Conservation (phyloP, 441 rosid genomes). For the Omphalea diandra region DNA sequence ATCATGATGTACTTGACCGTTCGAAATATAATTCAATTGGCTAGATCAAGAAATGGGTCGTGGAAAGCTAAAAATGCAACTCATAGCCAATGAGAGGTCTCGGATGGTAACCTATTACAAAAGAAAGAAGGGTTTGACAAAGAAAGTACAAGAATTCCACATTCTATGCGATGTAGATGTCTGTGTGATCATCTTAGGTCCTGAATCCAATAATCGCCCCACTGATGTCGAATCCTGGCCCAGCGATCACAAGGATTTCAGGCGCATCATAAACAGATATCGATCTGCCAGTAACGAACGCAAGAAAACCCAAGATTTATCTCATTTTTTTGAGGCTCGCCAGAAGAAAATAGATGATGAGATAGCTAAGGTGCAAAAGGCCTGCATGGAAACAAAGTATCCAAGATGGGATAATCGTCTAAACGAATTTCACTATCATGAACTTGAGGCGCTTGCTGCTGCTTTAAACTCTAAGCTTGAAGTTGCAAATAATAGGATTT, state of each 20-base stretch:
- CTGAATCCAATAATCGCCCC: slow-evolving; percentile 4
- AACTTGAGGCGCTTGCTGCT: slow-evolving; percentile 5
- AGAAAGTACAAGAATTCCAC: slow-evolving; percentile 22
- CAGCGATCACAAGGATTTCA: background rate
- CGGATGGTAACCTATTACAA: slow-evolving; percentile 23
- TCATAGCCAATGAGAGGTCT: slow-evolving; percentile 23
- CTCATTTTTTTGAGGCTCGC: slow-evolving; percentile 15
- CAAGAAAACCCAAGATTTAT: slow-evolving; percentile 20
- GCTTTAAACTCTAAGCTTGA: slow-evolving; percentile 13
- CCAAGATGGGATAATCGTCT: slow-evolving; percentile 19
- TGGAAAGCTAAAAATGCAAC: slow-evolving; percentile 21
- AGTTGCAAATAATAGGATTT: slow-evolving; percentile 3
- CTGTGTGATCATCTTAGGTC: slow-evolving; percentile 22
- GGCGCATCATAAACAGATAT: slow-evolving; percentile 11
- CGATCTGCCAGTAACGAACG: background rate
- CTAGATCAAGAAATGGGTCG: slow-evolving; percentile 24
- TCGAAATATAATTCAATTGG: too few species aligned
- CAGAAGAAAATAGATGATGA: slow-evolving; percentile 22
- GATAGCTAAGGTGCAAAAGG: slow-evolving; percentile 8
- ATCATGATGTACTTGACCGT: too few species aligned
- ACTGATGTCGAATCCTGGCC: slow-evolving; percentile 21
- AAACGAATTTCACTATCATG: background rate
- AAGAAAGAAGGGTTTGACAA: slow-evolving; percentile 23
- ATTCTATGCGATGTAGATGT: slow-evolving; percentile 26
- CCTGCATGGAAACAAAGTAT: slow-evolving; percentile 6